Evolutionary conservation across 2,329 filamentous ascomycete species (phyloP), one percentile per base, ranked within the genome.

Genomic region (Gaeumannomyces sp.): DNA sequence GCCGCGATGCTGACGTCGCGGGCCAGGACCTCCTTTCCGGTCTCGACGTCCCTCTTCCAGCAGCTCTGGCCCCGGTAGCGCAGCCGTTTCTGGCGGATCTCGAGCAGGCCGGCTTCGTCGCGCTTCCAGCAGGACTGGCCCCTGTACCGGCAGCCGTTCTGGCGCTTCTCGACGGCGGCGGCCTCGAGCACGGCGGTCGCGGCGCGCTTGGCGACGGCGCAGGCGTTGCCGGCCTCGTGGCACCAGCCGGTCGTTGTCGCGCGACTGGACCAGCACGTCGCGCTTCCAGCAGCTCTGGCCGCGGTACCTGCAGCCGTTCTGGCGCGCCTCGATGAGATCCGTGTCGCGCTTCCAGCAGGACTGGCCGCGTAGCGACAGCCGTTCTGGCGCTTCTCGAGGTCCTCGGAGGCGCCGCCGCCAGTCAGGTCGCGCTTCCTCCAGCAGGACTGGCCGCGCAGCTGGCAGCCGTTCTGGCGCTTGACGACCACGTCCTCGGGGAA

Each of bases 91-190:
- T 59, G 62, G 3, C 62, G 29, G 66, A 67, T 66, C 67, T 68
- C 67, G 65, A 69, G 35, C 14, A 53, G 35, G 56, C 57, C 58
- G 50, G 33, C 27, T 50, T 62, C 67, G 64, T 71, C 67, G 58
- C 71, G 71, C 68, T 69, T 76, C 75, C 75, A 76, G 76, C 76
- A 78, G 10, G 71, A 66, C 68, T 73, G 69, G 57, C 76, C 74
- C 38, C 69, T 69, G 53, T 67, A 67, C n/a, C 65, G 66, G 56
- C 66, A 69, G 63, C 63, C 67, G 45, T 53, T 53, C 62, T 59
- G 62, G n/a, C 62, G 29, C 68, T 68, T 67, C 31, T 67, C 63
- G 53, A 67, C 59, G 59, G 59, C 63, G 53, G 66, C 61, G 56
- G 61, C 61, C 31, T 19, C 33, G 38, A 66, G 38, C 22, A 67